A percentile compares a stretch with the other conserved stretches of the same genome.
These are phyloP conservation scores for Lachnellula arida DNA, from an alignment of 2,329 filamentous ascomycete genomes.

Conservation along the genomic window DNA sequence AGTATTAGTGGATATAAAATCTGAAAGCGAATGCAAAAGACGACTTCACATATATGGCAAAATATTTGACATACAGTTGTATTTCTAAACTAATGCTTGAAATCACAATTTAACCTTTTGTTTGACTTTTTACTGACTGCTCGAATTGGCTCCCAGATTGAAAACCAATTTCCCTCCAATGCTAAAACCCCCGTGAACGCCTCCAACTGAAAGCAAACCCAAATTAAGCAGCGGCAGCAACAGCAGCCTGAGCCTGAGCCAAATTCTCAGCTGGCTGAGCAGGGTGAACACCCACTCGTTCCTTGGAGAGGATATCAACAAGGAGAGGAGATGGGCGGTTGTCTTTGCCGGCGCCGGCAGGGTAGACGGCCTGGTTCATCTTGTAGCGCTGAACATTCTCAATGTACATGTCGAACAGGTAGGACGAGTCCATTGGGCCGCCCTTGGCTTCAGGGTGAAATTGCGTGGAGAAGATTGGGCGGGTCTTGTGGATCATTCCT, in stretches of 20 bases:
- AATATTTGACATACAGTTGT: not conserved
- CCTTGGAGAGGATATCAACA: conserved; percentile 86
- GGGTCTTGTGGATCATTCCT: conserved; percentile 89
- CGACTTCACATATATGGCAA: too few species aligned
- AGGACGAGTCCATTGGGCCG: conserved; percentile 90
- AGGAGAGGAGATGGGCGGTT: conserved; percentile 83
- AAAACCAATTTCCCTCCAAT: not conserved
- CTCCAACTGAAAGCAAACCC: not conserved
- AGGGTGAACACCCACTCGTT: conserved; percentile 75
- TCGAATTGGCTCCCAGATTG: not conserved
- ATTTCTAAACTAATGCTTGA: not conserved
- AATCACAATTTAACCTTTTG: not conserved
- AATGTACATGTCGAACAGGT: conserved; percentile 95
- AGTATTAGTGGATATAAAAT: too few species aligned
- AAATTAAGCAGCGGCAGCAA: conserved; percentile 17
- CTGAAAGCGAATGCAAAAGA: too few species aligned
- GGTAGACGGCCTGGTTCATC: conserved; percentile 67
- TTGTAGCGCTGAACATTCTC: conserved; percentile 88
- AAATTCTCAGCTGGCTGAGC: conserved; percentile 24
- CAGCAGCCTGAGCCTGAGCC: conserved; percentile 19
- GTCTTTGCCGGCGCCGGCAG: conserved; percentile 65
- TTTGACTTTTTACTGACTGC: not conserved
- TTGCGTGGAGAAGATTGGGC: conserved; percentile 96
- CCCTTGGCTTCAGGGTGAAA: conserved; percentile 99
- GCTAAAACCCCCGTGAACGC: not conserved